Evolutionary conservation across 75 land plant species (phyloP), one percentile per base, ranked within the genome.

Genomic region (Selaginella tamariscina): DNA sequence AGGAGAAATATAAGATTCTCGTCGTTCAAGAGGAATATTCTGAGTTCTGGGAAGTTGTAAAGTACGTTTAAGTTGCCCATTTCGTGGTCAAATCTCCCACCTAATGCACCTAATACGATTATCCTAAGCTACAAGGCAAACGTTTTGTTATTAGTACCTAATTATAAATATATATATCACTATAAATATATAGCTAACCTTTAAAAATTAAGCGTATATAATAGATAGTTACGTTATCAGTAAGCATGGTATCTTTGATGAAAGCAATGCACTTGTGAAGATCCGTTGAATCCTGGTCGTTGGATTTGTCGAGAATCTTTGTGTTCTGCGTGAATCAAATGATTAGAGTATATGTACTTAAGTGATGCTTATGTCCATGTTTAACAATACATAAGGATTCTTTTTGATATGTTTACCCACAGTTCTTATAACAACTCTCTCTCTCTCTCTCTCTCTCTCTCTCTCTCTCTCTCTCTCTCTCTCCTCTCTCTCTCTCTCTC

Each of bases 271-370:
- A 59, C 21, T 59, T 59, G 62, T 59, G 62, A 9, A 59, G 62
- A 59, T 59, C 62, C 26, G 62, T 59, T 2, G 62, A 23, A n/a
- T 59, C 62, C 26, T 59, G 62, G 23, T 59, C 62, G 23, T n/a
- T 26, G 21, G 62, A 59, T 21, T 8, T 59, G 26, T 59, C 62
- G 9, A 59, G 27, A 5, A 59, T 26, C 23, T 23, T n/a, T 2
- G 18, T 59, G 62, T 21, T 21, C 62, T 59, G 62, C 62, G 26
- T 8, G 21, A 5, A 59, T n/a, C n/a, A n/a, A n/a, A n/a, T n/a
- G n/a, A n/a, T n/a, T n/a, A n/a, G n/a, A n/a, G n/a, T n/a, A n/a
- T n/a, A n/a, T n/a, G n/a, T n/a, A n/a, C n/a, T n/a, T n/a, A n/a
- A n/a, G n/a, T n/a, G n/a, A n/a, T n/a, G n/a, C n/a, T n/a, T n/a